Evolutionary conservation across 2,329 filamentous ascomycete genomes (phyloP), one percentile per base, ranked within the genome.

Genomic region (Claviceps sp.): DNA sequence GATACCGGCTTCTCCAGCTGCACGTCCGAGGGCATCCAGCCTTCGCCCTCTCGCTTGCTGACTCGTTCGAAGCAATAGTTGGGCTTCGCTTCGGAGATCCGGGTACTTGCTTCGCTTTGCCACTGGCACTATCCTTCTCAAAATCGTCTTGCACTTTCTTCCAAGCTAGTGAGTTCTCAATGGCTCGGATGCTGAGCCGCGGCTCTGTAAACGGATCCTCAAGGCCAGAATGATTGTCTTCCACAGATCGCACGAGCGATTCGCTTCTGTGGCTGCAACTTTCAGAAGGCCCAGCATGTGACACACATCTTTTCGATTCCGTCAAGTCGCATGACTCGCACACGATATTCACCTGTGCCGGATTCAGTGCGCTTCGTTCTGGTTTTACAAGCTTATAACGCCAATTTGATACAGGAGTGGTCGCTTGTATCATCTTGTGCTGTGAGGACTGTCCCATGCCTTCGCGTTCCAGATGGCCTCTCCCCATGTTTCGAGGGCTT

Each of bases 1-100:
- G 57, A 54, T 72, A 74, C 6, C 63, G 65, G 5, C 69, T 64
- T 54, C 67, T 69, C 73, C 65, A 75, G 45, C 59, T 60, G 55
- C 72, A 74, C 8, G 65, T 59, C 53, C 74, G 72, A 52, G 46
- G 41, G 43, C 24, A 50, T 54, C 45, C 37, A 54, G 47, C 26
- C 9, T 42, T 41, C 41, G 34, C 37, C 53, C 18, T 37, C 20
- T 22, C 44, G 16, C 43, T n/a, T 8, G 43, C n/a, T 18, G 47
- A 37, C 18, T 48, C 7, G 20, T 40, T 18, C 5, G 47, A 40
- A 9, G 22, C 30, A 24, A 26, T n/a, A 22, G 11, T 36, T 7
- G n/a, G 9, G 20, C 26, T 45, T 37, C n/a, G 37, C n/a, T 36
- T 46, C 13, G 13, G 7, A 38, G 36, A 44, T 11, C 11, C 6